phyloP scores from a whole-genome alignment of 208 protist species.

The Trypanosomatidae sp. region DNA sequence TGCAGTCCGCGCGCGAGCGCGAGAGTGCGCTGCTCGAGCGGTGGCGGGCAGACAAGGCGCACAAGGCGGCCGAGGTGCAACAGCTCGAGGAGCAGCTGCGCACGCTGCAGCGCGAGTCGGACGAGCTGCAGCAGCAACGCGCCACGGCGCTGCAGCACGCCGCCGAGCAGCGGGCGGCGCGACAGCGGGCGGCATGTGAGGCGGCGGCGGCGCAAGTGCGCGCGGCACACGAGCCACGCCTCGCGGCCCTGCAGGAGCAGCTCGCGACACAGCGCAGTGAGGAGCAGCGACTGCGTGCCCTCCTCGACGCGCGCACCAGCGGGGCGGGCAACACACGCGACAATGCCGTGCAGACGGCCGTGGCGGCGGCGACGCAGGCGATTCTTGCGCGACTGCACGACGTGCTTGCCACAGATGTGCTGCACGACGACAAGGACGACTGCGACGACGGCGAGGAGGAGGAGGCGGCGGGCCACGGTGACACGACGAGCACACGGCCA shows the following conservation, averaged over 20 bases:
- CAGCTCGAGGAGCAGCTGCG: conserved; percentile 47
- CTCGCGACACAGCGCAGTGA: conserved; percentile 25
- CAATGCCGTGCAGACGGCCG: conserved; percentile 27
- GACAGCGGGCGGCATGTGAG: too few species aligned
- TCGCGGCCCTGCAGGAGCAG: conserved; percentile 15
- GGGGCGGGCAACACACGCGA: conserved; percentile 16
- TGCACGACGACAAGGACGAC: conserved; percentile 9
- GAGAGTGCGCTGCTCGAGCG: conserved; percentile 38
- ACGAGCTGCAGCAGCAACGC: conserved; percentile 42
- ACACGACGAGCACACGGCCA: too few species aligned
- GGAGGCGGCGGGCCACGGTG: conserved; percentile 6
- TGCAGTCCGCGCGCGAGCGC: conserved; percentile 24
- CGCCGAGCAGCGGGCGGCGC: conserved; percentile 17
- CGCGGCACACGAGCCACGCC: conserved; percentile 29
- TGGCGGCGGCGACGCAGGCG: conserved; percentile 32
- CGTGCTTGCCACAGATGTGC: conserved; percentile 18
- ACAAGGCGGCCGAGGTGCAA: conserved; percentile 50
- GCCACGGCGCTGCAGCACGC: conserved; percentile 35
- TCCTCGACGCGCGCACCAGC: conserved; percentile 25
- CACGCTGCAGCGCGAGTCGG: conserved; percentile 16
- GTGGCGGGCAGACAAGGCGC: conserved; percentile 49
- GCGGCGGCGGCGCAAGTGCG: conserved; percentile 38
- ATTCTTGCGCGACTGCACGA: conserved; percentile 35
- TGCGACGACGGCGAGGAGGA: too few species aligned
- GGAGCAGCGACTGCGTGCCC: conserved; percentile 23